phyloP scores from a whole-genome alignment of 2,329 filamentous ascomycete species.

The Microdochium trichocladiopsis region DNA sequence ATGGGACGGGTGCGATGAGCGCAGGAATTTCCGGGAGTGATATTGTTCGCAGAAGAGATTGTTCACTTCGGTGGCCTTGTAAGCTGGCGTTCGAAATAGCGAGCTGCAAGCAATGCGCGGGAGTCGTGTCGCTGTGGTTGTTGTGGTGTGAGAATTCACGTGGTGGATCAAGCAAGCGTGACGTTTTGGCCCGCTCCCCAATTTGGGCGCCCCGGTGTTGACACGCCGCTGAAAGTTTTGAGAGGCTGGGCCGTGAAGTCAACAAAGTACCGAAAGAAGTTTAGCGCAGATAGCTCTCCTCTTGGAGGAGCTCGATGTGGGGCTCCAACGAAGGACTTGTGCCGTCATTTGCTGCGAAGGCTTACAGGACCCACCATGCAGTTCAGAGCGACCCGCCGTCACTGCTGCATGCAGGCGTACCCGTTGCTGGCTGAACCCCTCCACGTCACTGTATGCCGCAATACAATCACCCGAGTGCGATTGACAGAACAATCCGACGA shows the following conservation, averaged over 20 bases:
- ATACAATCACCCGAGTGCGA: too few species aligned
- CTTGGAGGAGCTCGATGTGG: too few species aligned
- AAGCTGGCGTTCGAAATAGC: background rate
- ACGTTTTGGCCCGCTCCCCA: slow-evolving; percentile 1
- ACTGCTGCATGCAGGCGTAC: background rate
- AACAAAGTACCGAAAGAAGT: slow-evolving; percentile 16
- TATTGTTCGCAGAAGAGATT: background rate
- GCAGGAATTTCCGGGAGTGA: background rate
- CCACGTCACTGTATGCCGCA: too few species aligned
- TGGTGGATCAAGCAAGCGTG: background rate
- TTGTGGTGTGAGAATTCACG: background rate
- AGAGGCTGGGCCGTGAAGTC: slow-evolving; percentile 9
- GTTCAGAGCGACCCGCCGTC: background rate
- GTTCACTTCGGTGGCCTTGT: background rate
- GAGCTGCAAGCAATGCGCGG: background rate
- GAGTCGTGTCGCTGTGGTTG: background rate
- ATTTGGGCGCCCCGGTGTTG: slow-evolving; percentile 9
- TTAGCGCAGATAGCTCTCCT: slow-evolving; percentile 7
- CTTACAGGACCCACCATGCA: background rate
- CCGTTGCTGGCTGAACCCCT: background rate
- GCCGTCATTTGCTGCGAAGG: too few species aligned
- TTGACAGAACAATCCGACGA: too few species aligned
- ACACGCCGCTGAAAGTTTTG: slow-evolving; percentile 9
- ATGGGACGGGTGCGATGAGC: slow-evolving; percentile 38
- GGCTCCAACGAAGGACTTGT: too few species aligned